Evolutionary conservation across 2,329 filamentous ascomycete genomes (phyloP), one percentile per base, ranked within the genome.

Genomic region (Xylariaceae sp.): DNA sequence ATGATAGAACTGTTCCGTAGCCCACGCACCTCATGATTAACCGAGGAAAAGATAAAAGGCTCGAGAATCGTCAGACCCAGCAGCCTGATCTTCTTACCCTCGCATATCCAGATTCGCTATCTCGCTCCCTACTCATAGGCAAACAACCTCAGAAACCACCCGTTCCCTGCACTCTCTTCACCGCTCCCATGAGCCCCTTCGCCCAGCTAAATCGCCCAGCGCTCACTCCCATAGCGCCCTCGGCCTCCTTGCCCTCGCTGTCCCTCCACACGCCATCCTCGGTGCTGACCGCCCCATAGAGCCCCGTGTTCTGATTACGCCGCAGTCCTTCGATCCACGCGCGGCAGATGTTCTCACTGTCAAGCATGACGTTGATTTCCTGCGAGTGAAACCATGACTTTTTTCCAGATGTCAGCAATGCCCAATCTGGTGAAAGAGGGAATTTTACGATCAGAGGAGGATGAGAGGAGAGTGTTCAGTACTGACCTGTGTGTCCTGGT

Each of bases 401-500:
- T n/a, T n/a, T n/a, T n/a, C n/a, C n/a, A n/a, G n/a, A n/a, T n/a
- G n/a, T n/a, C n/a, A n/a, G n/a, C n/a, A n/a, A n/a, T n/a, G n/a
- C n/a, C n/a, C n/a, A n/a, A n/a, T n/a, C n/a, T n/a, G n/a, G n/a
- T n/a, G n/a, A n/a, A n/a, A n/a, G n/a, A n/a, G n/a, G n/a, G n/a
- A n/a, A n/a, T n/a, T n/a, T n/a, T n/a, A n/a, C n/a, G n/a, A n/a
- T n/a, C n/a, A n/a, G n/a, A n/a, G n/a, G n/a, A n/a, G n/a, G n/a
- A n/a, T n/a, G n/a, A n/a, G n/a, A n/a, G n/a, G n/a, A n/a, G n/a
- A n/a, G n/a, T n/a, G n/a, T n/a, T n/a, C n/a, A n/a, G n/a, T n/a
- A n/a, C n/a, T n/a, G n/a, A n/a, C n/a, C n/a, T 91, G 87, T 2
- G 86, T 89, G 52, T 91, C 87, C 59, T 89, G 83, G 55, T 90